Base-by-base conservation (phyloP, 495 filamentous ascomycete genomes). In the Penicillium samsonianum region DNA sequence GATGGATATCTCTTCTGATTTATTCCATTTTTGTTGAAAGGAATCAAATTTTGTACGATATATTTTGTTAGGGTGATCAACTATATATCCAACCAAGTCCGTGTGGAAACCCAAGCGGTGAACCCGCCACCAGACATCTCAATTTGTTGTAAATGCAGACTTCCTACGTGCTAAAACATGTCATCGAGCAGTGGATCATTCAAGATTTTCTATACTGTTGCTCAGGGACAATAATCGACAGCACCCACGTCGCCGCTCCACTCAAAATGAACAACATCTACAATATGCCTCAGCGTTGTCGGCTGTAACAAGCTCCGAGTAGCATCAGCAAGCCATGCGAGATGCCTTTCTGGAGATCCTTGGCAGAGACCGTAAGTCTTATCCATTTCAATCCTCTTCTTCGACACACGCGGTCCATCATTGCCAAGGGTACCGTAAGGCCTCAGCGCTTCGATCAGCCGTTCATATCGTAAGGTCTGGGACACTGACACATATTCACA, bases 321-420 rank as follows among this genome's bases (percentile, higher is more conserved):
- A 14, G 58, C 58, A 61, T 67, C 65, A n/a, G 67, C 67, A 20
- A 67, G 44, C 67, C 67, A 70, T 2, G 67, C 55, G 0, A 64
- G n/a, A 55, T 65, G 53, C 9, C 43, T 42, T 8, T 53, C 41
- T 14, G 49, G 49, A 5, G 58, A 42, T 19, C 2, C 6, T 19
- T 62, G 58, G 52, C 55, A 56, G 12, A 53, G 16, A 25, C 40
- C 42, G 19, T 60, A 70, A 5, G 50, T 16, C 20, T 44, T 60
- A 38, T 65, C 66, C 45, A 68, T 50, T 20, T 68, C 58, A 10
- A 60, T 42, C 4, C 64, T 47, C 26, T 46, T 50, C 48, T 57
- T 59, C 10, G 40, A 28, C 28, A 50, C 40, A 5, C 40, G 30
- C 1, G 58, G 57, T 19, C 63, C 58, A 22, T 56, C 40, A 1